Percentiles rank a stretch among this genome's conserved stretches.
Evolutionary conservation across 73 alveolate species (phyloP).

Genomic region (Urostyla sp.): DNA sequence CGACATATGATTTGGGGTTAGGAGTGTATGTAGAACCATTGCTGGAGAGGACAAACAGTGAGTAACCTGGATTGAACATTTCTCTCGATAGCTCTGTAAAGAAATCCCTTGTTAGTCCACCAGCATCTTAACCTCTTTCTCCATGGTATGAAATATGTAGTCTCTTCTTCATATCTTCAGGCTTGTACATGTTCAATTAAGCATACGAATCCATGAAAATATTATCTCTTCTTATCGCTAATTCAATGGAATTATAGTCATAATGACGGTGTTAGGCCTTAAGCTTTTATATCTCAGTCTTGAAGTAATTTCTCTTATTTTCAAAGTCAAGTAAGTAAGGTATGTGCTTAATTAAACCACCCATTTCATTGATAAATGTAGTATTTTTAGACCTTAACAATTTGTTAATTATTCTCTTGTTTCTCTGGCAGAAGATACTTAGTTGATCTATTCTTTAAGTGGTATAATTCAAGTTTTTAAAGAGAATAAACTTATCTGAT

Average conservation of each 20-base stretch:
- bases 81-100: conserved; percentile 95
- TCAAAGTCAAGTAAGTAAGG: conserved; percentile 82
- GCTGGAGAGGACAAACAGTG: conserved; percentile 80
- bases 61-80: conserved; percentile 98
- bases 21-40: conserved; percentile 82
- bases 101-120: conserved; percentile 99
- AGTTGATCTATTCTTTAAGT: conserved; percentile 7
- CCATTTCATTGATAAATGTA: neutral
- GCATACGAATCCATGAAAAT: conserved; percentile 84
- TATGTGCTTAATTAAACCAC: conserved; percentile 46
- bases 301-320: conserved; percentile 84
- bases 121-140: conserved; percentile 99
- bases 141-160: conserved; percentile 82
- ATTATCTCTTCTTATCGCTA: conserved; percentile 75
- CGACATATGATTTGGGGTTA: conserved; percentile 79
- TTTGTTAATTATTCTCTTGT: conserved; percentile 34
- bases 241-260: conserved; percentile 37
- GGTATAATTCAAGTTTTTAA: conserved; percentile 25
- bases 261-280: conserved; percentile 56
- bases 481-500: neutral
- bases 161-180: conserved; percentile 82
- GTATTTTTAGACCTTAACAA: neutral
- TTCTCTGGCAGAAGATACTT: conserved; percentile 35
- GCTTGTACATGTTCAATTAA: conserved; percentile 64
- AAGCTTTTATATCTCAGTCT: conserved; percentile 68